Evolutionary conservation across 768 basidiomycete species (phyloP).

Genomic region (Collybia mongolica): DNA sequence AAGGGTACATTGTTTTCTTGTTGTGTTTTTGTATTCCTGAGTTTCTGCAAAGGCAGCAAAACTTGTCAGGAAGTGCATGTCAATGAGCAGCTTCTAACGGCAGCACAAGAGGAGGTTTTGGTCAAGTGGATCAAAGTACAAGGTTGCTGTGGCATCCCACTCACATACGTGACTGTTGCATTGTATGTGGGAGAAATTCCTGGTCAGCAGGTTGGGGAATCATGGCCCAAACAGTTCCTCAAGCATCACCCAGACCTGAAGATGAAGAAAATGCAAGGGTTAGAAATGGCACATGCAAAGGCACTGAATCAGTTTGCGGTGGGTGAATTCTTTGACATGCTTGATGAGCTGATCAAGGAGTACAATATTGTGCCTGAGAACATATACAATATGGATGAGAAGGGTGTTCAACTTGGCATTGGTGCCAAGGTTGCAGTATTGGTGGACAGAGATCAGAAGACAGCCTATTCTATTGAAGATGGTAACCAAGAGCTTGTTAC

Average conservation of each 20-base stretch:
- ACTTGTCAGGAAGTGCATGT: slow-evolving; percentile 2
- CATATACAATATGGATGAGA: slow-evolving; percentile 28
- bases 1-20: slow-evolving; percentile 1
- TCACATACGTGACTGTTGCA: background rate
- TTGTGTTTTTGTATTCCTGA: slow-evolving; percentile 1
- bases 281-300: slow-evolving; percentile 21
- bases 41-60: slow-evolving; percentile 1
- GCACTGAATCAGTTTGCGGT: slow-evolving; percentile 18
- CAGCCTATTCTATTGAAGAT: slow-evolving; percentile 16
- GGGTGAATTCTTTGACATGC: slow-evolving; percentile 16
- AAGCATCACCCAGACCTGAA: slow-evolving; percentile 22
- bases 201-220: slow-evolving; percentile 1
- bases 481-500: slow-evolving; percentile 42
- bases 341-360: slow-evolving; percentile 10
- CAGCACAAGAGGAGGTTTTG: background rate
- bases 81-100: background rate
- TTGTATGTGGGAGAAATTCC: background rate
- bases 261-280: slow-evolving; percentile 13
- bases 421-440: slow-evolving; percentile 9
- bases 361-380: slow-evolving; percentile 19
- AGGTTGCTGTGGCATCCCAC: slow-evolving; percentile 3
- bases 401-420: slow-evolving; percentile 24
- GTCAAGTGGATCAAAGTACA: slow-evolving; percentile 4
- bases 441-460: slow-evolving; percentile 14
- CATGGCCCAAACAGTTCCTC: slow-evolving; percentile 16